A percentile compares a stretch with the other conserved stretches of the same genome.
phyloP scores from a whole-genome alignment of 371 early-diverging fungal species.

The Rhizopus sp. region DNA sequence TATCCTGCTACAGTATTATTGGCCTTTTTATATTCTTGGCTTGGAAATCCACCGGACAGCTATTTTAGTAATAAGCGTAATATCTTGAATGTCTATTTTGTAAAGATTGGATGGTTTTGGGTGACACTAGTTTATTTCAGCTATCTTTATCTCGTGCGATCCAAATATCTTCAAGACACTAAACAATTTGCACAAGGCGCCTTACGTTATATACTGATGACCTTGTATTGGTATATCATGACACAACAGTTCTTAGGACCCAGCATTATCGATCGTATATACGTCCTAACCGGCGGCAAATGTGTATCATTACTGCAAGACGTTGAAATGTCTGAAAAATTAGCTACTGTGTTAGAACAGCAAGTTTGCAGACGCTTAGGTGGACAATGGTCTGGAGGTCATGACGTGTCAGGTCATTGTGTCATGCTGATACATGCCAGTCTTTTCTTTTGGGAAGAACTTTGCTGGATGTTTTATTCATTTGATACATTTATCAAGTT shows the following conservation, averaged over 20 bases:
- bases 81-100: constrained; percentile 74
- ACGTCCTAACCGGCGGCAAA: constrained; percentile 68
- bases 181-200: constrained; percentile 30
- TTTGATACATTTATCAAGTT: constrained; percentile 21
- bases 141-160: constrained; percentile 33
- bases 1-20: constrained; percentile 32
- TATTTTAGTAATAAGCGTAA: constrained; percentile 76
- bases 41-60: constrained; percentile 35
- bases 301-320: constrained; percentile 38
- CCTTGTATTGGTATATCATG: constrained; percentile 78
- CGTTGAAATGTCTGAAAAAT: constrained; percentile 1
- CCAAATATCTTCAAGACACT: constrained; percentile 16
- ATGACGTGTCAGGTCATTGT: constrained; percentile 91
- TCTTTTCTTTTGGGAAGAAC: constrained; percentile 80
- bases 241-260: constrained; percentile 88
- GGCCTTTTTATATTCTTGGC: constrained; percentile 28
- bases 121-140: constrained; percentile 58
- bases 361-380: constrained; percentile 63
- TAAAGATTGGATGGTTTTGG: constrained; percentile 89
- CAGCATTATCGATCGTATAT: constrained; percentile 79
- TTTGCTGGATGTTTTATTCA: constrained; percentile 37
- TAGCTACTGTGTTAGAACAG: constrained; percentile 31
- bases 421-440: constrained; percentile 83
- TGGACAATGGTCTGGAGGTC: constrained; percentile 76
- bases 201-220: constrained; percentile 66